A percentile compares a stretch with the other conserved stretches of the same genome.
Evolutionary conservation across 371 early-diverging fungal genomes (phyloP).

Genomic region (Choanephora cucurbitarum): DNA sequence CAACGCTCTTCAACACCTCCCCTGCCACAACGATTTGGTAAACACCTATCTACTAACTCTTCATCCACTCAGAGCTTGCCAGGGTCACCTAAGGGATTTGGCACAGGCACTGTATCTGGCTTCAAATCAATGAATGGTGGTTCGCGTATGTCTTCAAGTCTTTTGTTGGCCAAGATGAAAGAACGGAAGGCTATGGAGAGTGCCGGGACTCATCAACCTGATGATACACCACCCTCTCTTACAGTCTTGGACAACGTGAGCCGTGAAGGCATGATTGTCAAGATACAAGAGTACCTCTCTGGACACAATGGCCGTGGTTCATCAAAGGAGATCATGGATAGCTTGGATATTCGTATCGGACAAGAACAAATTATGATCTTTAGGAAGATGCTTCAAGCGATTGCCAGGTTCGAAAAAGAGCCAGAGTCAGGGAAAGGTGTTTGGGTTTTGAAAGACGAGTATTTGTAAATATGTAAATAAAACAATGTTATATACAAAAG

Average conservation of each 20-base stretch:
- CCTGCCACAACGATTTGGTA: constrained; percentile 48
- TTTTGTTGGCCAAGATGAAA: constrained; percentile 50
- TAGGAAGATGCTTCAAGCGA: constrained; percentile 67
- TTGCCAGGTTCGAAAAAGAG: constrained; percentile 56
- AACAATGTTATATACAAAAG: too few relatives aligned
- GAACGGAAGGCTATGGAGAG: constrained; percentile 43
- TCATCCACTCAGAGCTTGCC: constrained; percentile 25
- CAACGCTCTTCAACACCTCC: constrained; percentile 23
- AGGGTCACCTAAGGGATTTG: constrained; percentile 32
- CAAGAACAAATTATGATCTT: constrained; percentile 59
- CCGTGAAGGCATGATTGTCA: constrained; percentile 48
- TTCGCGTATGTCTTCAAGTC: constrained; percentile 26
- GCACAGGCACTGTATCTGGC: constrained; percentile 43
- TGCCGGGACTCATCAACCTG: constrained; percentile 7
- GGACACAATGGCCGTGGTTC: constrained; percentile 50
- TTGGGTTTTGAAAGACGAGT: constrained; percentile 59
- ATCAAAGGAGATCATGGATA: constrained; percentile 52
- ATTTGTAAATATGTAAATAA: too few relatives aligned
- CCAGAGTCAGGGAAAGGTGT: constrained; percentile 34
- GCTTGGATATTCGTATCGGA: constrained; percentile 45
- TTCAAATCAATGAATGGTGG: constrained; percentile 24
- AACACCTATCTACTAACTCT: constrained; percentile 2
- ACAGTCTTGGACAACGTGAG: constrained; percentile 27
- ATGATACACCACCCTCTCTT: not conserved
- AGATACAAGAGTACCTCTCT: constrained; percentile 58